phyloP scores from a whole-genome alignment of 2,329 filamentous ascomycete species.

The Pseudopyricularia cyperi region DNA sequence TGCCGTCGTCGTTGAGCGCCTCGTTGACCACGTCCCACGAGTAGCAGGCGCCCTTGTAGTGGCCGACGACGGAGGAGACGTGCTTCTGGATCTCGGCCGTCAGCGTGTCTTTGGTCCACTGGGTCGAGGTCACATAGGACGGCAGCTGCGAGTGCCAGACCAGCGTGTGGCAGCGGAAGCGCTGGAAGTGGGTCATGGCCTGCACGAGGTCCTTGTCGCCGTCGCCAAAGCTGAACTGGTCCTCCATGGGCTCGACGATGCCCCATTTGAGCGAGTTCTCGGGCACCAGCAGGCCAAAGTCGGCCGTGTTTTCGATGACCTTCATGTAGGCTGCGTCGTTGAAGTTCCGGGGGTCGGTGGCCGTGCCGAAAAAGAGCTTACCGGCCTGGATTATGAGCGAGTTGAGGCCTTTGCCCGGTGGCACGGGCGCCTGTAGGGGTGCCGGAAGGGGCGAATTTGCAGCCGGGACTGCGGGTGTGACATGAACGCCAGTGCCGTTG shows the following conservation, averaged over 20 bases:
- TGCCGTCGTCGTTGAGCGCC: conserved; percentile 34
- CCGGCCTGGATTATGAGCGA: conserved; percentile 33
- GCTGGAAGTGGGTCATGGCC: conserved; percentile 18
- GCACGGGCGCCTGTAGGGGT: too few relatives aligned
- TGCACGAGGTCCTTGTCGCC: conserved; percentile 27
- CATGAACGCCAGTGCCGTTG: too few relatives aligned
- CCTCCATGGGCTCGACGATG: conserved; percentile 36
- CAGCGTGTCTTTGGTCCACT: conserved; percentile 39
- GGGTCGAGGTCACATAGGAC: conserved; percentile 21
- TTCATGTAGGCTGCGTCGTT: conserved; percentile 31
- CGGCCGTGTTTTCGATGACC: conserved; percentile 32
- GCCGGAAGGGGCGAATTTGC: too few relatives aligned
- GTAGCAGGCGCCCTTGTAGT: conserved; percentile 33
- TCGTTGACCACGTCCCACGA: conserved; percentile 43
- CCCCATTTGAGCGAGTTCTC: conserved; percentile 44
- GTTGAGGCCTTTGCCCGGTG: too few relatives aligned
- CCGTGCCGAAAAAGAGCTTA: conserved; percentile 42
- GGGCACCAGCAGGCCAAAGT: conserved; percentile 45
- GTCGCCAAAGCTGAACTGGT: conserved; percentile 37
- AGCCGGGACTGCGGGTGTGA: too few relatives aligned
- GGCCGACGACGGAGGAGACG: conserved; percentile 29
- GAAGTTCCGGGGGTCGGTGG: conserved; percentile 38
- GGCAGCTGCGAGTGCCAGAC: conserved; percentile 34
- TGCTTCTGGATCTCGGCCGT: conserved; percentile 36
- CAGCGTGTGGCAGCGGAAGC: conserved; percentile 42